Conservation (phyloP, 805 yeast genomes). For the Wickerhamiella parazyma region DNA sequence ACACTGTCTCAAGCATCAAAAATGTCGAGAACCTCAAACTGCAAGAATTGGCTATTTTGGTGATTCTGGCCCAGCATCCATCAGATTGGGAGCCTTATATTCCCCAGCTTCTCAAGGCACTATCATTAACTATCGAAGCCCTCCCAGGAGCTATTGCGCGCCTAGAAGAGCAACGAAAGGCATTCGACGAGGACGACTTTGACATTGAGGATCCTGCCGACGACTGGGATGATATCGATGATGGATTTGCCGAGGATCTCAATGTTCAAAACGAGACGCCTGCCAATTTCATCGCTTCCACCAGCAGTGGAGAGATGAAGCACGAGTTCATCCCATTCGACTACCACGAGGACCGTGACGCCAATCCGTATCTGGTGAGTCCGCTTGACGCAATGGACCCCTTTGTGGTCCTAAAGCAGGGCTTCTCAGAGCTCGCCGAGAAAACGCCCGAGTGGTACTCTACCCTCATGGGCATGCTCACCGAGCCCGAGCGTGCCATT, state of each 20-base stretch:
- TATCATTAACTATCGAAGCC: conserved; percentile 40
- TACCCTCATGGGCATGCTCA: conserved; percentile 31
- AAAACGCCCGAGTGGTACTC: conserved; percentile 38
- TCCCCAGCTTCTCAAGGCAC: conserved; percentile 36
- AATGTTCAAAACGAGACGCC: conserved; percentile 1
- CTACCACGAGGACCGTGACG: conserved; percentile 56
- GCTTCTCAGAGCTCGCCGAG: conserved; percentile 36
- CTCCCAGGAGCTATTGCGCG: conserved; percentile 61
- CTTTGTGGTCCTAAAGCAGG: conserved; percentile 48
- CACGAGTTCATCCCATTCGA: conserved; percentile 24
- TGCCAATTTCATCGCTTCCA: neutral
- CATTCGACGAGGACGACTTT: conserved; percentile 32
- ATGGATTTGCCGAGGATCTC: conserved; percentile 15
- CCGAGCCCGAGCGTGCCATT: conserved; percentile 27
- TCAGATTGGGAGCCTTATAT: conserved; percentile 24
- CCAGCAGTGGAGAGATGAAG: conserved; percentile 19
- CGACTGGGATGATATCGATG: conserved; percentile 19
- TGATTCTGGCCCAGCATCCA: conserved; percentile 27
- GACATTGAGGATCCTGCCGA: conserved; percentile 24
- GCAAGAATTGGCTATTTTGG: conserved; percentile 52
- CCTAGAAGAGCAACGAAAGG: conserved; percentile 43
- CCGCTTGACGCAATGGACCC: conserved; percentile 68
- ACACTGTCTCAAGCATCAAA: conserved; percentile 37
- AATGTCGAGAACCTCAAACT: conserved; percentile 76
- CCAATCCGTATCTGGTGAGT: conserved; percentile 57